Evolutionary conservation across 148 eudicot species (phyloP).

Genomic region (Vaccinium myrtillus): DNA sequence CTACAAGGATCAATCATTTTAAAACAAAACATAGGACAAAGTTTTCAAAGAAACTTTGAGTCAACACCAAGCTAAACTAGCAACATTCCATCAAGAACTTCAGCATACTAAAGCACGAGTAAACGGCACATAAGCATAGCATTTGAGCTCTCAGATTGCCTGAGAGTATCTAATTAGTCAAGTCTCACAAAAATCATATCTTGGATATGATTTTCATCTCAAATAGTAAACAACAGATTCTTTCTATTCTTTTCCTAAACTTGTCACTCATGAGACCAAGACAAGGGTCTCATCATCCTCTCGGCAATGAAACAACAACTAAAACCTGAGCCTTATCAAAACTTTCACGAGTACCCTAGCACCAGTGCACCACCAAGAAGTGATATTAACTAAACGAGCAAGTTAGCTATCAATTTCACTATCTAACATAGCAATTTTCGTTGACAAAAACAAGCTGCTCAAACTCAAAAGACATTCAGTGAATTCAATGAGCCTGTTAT

Average conservation of each 20-base stretch:
- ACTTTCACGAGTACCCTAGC: background rate
- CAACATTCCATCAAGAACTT: background rate
- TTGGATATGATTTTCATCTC: background rate
- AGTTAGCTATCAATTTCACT: background rate
- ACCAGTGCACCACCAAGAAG: background rate
- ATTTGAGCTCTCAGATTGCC: background rate
- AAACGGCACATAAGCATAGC: background rate
- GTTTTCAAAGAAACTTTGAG: background rate
- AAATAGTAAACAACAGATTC: background rate
- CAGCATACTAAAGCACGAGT: background rate
- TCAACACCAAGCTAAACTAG: background rate
- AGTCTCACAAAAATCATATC: background rate
- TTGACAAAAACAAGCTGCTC: background rate
- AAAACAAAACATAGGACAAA: background rate
- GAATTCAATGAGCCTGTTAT: background rate
- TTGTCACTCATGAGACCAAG: background rate
- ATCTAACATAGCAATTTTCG: background rate
- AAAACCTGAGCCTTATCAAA: background rate
- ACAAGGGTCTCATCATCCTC: background rate
- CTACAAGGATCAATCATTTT: background rate
- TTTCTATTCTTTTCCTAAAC: background rate
- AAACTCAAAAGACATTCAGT: background rate
- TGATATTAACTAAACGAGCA: background rate
- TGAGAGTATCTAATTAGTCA: background rate
- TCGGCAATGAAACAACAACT: background rate